phyloP scores from a whole-genome alignment of 2,329 filamentous ascomycete species.

The Grosmannia huntii region DNA sequence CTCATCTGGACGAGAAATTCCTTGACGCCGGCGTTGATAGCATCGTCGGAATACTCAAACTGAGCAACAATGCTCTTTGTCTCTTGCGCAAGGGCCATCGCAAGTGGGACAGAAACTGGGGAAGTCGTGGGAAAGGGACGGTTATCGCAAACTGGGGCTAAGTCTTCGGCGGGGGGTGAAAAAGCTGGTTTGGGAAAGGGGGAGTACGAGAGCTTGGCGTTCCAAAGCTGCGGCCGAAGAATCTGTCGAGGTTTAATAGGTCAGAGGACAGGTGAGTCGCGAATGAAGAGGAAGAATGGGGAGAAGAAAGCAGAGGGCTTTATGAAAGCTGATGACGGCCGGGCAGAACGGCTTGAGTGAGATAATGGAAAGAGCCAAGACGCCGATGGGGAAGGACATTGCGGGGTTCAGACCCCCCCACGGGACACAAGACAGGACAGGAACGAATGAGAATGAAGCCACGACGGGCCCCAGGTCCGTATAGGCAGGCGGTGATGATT shows the following conservation, averaged over 20 bases:
- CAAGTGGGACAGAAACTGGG: constrained; percentile 41
- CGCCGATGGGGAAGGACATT: background rate
- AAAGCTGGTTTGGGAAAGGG: constrained; percentile 22
- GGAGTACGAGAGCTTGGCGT: constrained; percentile 32
- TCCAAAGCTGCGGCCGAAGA: constrained; percentile 36
- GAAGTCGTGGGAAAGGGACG: constrained; percentile 40
- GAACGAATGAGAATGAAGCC: background rate
- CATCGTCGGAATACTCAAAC: constrained; percentile 71
- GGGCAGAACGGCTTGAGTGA: background rate
- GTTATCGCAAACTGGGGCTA: constrained; percentile 38
- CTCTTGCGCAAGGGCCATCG: constrained; percentile 54
- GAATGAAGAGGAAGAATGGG: constrained; percentile 3
- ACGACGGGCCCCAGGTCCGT: background rate
- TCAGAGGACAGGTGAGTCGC: background rate
- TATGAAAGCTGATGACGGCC: too few relatives aligned
- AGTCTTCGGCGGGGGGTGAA: constrained; percentile 28
- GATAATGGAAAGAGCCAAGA: background rate
- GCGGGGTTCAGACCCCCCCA: background rate
- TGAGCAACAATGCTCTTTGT: constrained; percentile 69
- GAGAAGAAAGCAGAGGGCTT: background rate
- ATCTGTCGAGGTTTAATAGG: constrained; percentile 3
- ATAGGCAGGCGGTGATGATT: background rate
- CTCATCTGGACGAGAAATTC: constrained; percentile 84
- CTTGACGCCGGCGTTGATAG: constrained; percentile 66
- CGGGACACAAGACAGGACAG: background rate